A percentile compares a stretch with the other conserved stretches of the same genome.
phyloP scores from a whole-genome alignment of 176 grass and related monocot genomes.

The Metroxylon sagu region DNA sequence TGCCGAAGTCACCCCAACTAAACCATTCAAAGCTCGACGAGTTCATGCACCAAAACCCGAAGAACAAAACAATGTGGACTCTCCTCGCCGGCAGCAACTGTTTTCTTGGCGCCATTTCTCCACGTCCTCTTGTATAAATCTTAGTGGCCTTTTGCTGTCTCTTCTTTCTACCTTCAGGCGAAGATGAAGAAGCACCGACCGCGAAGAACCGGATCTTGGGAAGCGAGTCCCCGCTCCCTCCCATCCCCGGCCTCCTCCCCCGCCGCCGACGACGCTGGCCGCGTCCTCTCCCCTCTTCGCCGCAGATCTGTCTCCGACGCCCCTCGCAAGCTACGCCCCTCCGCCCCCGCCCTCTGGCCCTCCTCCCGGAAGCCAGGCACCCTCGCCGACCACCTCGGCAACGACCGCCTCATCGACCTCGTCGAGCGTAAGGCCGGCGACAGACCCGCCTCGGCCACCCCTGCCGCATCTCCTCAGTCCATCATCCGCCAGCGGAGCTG shows the following conservation, averaged over 20 bases:
- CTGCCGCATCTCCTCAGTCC: conserved; percentile 20
- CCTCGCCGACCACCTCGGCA: conserved; percentile 25
- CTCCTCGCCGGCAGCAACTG: no score
- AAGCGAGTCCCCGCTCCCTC: conserved; percentile 3
- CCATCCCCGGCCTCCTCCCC: conserved; percentile 18
- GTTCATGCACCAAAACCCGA: no score
- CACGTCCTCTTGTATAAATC: no score
- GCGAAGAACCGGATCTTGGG: no score
- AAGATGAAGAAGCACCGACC: no score
- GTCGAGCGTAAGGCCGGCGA: background rate
- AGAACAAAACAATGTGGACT: no score
- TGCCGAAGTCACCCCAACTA: no score
- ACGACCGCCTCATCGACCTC: conserved; percentile 9
- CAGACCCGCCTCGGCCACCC: conserved; percentile 6
- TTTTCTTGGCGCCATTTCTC: no score
- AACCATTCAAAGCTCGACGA: no score
- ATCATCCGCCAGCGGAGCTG: conserved; percentile 36
- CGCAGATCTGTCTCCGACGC: background rate
- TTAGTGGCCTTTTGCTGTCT: no score
- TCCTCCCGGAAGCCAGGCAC: conserved; percentile 3
- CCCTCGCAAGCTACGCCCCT: background rate
- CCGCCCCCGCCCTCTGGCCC: conserved; percentile 24
- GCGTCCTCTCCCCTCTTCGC: conserved; percentile 5
- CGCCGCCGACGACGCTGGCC: background rate
- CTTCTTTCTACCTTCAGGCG: no score